Conservation (phyloP, 2,329 filamentous ascomycete genomes). For the Verticillium tricorpus region DNA sequence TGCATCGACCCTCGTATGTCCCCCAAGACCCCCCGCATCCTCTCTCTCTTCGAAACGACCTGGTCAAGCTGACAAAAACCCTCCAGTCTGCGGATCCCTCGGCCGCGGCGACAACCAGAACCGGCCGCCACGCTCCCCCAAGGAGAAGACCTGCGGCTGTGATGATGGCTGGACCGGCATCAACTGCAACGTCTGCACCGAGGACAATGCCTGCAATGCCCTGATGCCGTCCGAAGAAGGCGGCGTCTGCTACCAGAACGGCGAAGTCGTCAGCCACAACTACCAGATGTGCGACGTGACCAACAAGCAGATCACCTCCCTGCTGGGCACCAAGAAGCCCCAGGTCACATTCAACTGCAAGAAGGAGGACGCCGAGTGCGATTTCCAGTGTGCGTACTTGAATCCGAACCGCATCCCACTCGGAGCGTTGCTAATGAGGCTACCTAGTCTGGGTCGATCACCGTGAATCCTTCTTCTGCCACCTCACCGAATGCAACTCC, state of each 20-base stretch:
- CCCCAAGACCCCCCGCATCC: neutral
- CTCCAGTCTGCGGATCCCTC: conserved; percentile 75
- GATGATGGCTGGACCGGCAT: conserved; percentile 93
- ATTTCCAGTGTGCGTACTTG: conserved; percentile 77
- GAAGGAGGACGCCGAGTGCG: conserved; percentile 64
- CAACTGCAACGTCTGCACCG: conserved; percentile 95
- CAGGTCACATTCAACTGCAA: conserved; percentile 95
- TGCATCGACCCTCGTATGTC: conserved; percentile 72
- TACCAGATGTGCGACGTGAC: conserved; percentile 98
- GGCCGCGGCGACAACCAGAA: conserved; percentile 78
- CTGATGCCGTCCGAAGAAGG: conserved; percentile 79
- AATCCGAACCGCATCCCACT: too few relatives aligned
- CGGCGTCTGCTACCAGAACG: conserved; percentile 88
- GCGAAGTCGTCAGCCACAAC: conserved; percentile 87
- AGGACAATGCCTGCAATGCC: conserved; percentile 77
- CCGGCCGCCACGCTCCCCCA: conserved; percentile 63
- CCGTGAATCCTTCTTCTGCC: conserved; percentile 93
- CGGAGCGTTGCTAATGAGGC: neutral
- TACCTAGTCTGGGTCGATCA: conserved; percentile 87
- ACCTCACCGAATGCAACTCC: conserved; percentile 75
- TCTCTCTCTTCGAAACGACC: neutral
- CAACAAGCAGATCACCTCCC: conserved; percentile 86
- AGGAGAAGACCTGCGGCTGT: conserved; percentile 67
- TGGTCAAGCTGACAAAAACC: conserved; percentile 10
- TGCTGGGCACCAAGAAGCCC: conserved; percentile 78